Percentiles rank a stretch among this genome's conserved stretches.
These are phyloP conservation scores for Cystobasidiaceae sp. DNA, from an alignment of 1,284 basidiomycete species.

Conservation along the genomic window DNA sequence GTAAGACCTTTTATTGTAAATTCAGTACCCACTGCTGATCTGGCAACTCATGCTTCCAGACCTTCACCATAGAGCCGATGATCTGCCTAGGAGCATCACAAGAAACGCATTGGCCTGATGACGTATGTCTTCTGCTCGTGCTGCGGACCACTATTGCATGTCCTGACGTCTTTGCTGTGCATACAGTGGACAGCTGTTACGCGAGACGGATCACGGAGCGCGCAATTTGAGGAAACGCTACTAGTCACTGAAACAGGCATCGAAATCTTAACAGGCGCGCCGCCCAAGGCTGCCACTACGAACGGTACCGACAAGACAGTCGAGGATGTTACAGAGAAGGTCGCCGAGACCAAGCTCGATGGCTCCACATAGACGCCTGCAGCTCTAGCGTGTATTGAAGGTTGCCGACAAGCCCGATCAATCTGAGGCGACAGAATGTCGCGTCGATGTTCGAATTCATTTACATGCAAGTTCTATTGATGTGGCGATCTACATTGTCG, in stretches of 20 bases:
- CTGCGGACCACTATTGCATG: conserved; percentile 29
- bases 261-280: conserved; percentile 72
- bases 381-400: too few relatives aligned
- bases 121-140: conserved; percentile 30
- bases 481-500: too few relatives aligned
- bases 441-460: too few relatives aligned
- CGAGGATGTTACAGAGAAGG: conserved; percentile 17
- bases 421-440: too few relatives aligned
- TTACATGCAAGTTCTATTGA: too few relatives aligned
- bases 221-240: conserved; percentile 92
- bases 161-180: conserved; percentile 50
- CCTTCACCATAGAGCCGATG: conserved; percentile 75
- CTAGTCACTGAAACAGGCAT: conserved; percentile 89
- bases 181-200: conserved; percentile 84
- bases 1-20: conserved; percentile 4
- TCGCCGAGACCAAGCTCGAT: conserved; percentile 10
- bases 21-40: too few relatives aligned
- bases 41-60: conserved; percentile 51
- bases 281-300: conserved; percentile 32
- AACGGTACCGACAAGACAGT: neutral
- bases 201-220: conserved; percentile 76
- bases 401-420: too few relatives aligned
- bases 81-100: conserved; percentile 65
- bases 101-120: conserved; percentile 44
- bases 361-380: too few relatives aligned